Evolutionary conservation across 805 yeast species (phyloP), one percentile per base, ranked within the genome.

Genomic region (Yamadazyma akitaensis): DNA sequence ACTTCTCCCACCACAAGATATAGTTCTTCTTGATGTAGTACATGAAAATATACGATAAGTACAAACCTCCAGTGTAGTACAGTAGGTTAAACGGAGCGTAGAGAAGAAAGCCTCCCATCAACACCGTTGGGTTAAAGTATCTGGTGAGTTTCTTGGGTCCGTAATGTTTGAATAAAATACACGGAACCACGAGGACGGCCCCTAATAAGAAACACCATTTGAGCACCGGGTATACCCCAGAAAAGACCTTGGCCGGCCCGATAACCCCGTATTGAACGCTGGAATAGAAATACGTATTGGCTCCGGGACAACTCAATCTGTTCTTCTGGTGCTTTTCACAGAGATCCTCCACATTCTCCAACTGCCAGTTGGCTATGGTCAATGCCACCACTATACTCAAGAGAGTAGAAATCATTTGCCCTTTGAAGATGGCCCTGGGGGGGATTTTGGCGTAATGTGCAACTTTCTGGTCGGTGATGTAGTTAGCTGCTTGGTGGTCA

Each of bases 1-100:
- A 85, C 61, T 83, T 84, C 35, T 83, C 82, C 90, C 86, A 84
- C 86, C 85, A 76, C 18, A 70, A 61, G 40, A 73, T 58, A 60
- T 76, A 76, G 54, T 70, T 65, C 49, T 69, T 65, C 53, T 77
- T 74, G 54, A 81, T 64, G 55, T 71, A 70, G 63, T 73, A 80
- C 67, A 80, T 81, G 67, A 84, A 84, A 4, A 72, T 42, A 51
- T 73, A 73, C 5, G 87, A 85, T 35, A 79, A 48, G 55, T 73
- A 73, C 55, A 86, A 75, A 44, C 88, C 82, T 10, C 84, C 82
- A 0, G 90, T 88, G 31, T 63, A 66, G 53, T 68, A 70, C 62
- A 69, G 65, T 46, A 79, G 55, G 56, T 77, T 77, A 54, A 73
- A 78, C n/a, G 84, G 83, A 44, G 70, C 82, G 53, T 67, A 68